Evolutionary conservation across 129 eudicot genomes (phyloP), one percentile per base, ranked within the genome.

Genomic region (Arctium minus): DNA sequence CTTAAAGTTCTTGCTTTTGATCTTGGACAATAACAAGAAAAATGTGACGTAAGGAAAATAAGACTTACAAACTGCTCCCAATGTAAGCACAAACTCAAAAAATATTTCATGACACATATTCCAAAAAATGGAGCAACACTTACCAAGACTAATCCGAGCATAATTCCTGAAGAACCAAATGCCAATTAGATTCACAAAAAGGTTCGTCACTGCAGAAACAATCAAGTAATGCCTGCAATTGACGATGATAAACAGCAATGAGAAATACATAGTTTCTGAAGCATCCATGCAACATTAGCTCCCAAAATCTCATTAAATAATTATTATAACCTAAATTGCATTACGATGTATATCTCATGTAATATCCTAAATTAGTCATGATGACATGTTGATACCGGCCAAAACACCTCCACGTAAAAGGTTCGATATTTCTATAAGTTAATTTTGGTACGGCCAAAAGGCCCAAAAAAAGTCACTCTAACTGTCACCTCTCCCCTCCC

Each of bases 151-250:
- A 76, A 89, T 84, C 42, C 99, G 98, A 40, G 99, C 99, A 85
- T 93, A 93, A 78, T 91, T 96, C 83, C 99, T 88, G 88, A 96
- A 96, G 92, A 96, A 96, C 98, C 99, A 96, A 89, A 91, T 95
- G 74, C 99, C 99, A 82, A 96, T 89, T 81, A 96, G 98, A 86
- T 96, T 96, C 81, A 96, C 99, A 86, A 90, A 86, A 90, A 96
- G 84, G 86, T 96, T 96, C 36, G 94, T 88, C 42, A 96, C 90
- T 9, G 99, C 97, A 62, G 99, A 96, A 87, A 96, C 69, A 38
- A 96, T 83, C 91, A 96, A 86, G 88, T 96, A 96, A 92, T 96
- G 99, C 95, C 99, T 93, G 79, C 81, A 69, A 48, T 46, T 67
- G 37, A 77, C 38, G 38, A 53, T 72, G 31, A 74, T 75, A 68